Conservation (phyloP, 2,329 filamentous ascomycete species). For the Trichoderma arundinaceum region DNA sequence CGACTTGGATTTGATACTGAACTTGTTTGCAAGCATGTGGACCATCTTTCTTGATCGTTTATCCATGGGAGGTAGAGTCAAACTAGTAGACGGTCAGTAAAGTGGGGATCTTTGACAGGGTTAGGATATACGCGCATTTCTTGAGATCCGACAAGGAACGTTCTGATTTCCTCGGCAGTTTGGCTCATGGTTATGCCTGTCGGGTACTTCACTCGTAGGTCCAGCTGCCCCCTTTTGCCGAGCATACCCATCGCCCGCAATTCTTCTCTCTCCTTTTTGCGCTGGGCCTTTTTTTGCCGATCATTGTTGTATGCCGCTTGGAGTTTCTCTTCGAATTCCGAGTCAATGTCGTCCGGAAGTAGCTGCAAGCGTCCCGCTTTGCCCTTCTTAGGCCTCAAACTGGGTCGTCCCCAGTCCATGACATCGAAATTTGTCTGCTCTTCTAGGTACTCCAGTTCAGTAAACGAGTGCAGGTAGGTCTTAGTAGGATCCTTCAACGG, state of each 20-base stretch:
- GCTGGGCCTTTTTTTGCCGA: conserved; percentile 71
- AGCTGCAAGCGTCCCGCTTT: conserved; percentile 65
- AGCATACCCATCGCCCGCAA: conserved; percentile 70
- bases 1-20: conserved; percentile 85
- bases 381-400: conserved; percentile 64
- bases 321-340: conserved; percentile 67
- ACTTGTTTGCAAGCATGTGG: conserved; percentile 76
- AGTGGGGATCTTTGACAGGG: neutral
- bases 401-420: conserved; percentile 80
- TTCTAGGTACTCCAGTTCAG: neutral
- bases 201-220: conserved; percentile 73
- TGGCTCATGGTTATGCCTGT: conserved; percentile 73
- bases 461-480: neutral
- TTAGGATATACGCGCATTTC: conserved; percentile 59
- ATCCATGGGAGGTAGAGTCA: conserved; percentile 83
- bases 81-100: conserved; percentile 50
- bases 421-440: conserved; percentile 75
- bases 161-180: conserved; percentile 72
- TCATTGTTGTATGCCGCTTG: conserved; percentile 69
- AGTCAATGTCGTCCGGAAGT: conserved; percentile 64
- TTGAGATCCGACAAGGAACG: conserved; percentile 69
- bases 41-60: conserved; percentile 76
- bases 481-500: neutral
- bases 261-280: conserved; percentile 72
- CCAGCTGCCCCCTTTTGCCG: conserved; percentile 62